These are phyloP conservation scores for Paramecium primaurelia DNA, from an alignment of 73 alveolate species.

Conservation along the genomic window DNA sequence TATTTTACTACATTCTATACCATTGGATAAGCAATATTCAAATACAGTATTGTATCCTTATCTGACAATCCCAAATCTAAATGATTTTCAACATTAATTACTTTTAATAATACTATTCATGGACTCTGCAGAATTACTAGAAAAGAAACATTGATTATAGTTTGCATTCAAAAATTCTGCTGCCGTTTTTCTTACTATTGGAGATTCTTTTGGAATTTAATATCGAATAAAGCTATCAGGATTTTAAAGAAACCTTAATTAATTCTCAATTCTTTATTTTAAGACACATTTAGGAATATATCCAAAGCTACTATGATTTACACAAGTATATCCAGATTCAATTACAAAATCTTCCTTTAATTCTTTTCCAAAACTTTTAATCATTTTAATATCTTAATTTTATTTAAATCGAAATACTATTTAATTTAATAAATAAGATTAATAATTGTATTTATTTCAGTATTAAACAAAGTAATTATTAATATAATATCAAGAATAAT, in stretches of 20 bases:
- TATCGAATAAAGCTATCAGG: not conserved
- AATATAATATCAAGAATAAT: no score
- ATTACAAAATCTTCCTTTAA: not conserved
- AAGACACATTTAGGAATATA: not conserved
- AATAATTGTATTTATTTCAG: not conserved
- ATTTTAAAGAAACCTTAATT: not conserved
- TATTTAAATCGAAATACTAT: not conserved
- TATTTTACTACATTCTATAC: not conserved
- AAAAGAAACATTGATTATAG: not conserved
- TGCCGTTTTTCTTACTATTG: not conserved
- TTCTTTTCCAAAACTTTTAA: not conserved
- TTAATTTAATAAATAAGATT: no score
- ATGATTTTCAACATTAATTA: not conserved
- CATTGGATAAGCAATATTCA: not conserved
- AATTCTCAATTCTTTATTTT: not conserved
- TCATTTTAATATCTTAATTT: not conserved
- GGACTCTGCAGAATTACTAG: not conserved
- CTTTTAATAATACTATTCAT: not conserved
- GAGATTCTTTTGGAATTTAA: not conserved
- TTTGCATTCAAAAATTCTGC: not conserved
- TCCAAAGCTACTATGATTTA: conserved; percentile 38
- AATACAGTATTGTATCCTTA: not conserved
- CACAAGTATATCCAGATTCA: not conserved
- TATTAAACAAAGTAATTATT: not conserved
- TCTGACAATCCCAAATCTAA: not conserved